A percentile compares a stretch with the other conserved stretches of the same genome.
Conservation (phyloP, 192 early-diverging fungal genomes). For the Borealophlyctis nickersoniae region DNA sequence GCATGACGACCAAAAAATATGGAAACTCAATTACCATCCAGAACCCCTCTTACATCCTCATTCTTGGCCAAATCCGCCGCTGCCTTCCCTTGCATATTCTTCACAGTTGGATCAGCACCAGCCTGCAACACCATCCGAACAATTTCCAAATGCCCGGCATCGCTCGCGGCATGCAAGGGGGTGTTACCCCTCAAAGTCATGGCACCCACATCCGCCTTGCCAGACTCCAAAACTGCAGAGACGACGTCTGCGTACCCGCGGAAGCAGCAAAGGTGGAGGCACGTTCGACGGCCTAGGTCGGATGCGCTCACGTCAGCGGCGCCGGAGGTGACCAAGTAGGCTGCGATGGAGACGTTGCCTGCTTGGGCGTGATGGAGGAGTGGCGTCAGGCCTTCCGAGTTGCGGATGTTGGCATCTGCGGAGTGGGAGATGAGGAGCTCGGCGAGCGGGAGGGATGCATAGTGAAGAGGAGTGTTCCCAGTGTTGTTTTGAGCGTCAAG, state of each 20-base stretch:
- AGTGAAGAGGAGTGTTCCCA: slow-evolving; percentile 23
- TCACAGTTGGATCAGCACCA: slow-evolving; percentile 11
- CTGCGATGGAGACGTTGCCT: slow-evolving; percentile 2
- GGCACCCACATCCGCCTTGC: background rate
- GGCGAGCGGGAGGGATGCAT: background rate
- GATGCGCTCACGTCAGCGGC: slow-evolving; percentile 3
- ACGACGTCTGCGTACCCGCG: slow-evolving; percentile 9
- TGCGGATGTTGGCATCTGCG: background rate
- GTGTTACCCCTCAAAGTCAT: slow-evolving; percentile 29
- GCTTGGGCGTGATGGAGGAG: slow-evolving; percentile 8
- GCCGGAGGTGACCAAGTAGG: background rate
- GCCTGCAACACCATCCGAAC: slow-evolving; percentile 23
- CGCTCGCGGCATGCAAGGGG: slow-evolving; percentile 30
- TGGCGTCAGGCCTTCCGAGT: slow-evolving; percentile 16
- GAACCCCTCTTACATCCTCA: slow-evolving; percentile 7
- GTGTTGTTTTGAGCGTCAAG: background rate
- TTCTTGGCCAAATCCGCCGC: slow-evolving; percentile 27
- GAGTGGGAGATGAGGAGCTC: background rate
- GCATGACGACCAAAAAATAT: too few relatives aligned
- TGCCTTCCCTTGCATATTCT: slow-evolving; percentile 14
- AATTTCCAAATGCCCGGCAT: slow-evolving; percentile 18
- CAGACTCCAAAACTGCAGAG: background rate
- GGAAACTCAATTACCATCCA: slow-evolving; percentile 14
- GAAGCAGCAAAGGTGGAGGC: slow-evolving; percentile 17
- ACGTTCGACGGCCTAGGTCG: slow-evolving; percentile 13